Evolutionary conservation across 331 rosid genomes (phyloP).

Genomic region (Quercus tomentella): DNA sequence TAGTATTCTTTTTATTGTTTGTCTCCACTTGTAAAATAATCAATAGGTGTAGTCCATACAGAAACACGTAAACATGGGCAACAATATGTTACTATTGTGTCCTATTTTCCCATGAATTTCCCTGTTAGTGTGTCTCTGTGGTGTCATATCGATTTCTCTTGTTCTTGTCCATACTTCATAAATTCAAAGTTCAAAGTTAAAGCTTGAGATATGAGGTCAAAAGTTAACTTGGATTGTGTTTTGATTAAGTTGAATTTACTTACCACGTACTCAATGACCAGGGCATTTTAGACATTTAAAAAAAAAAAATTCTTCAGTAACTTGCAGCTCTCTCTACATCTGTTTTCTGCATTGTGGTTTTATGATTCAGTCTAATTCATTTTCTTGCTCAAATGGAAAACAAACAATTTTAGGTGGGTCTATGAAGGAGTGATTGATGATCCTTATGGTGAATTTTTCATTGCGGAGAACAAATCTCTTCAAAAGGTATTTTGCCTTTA

Average conservation of each 20-base stretch:
- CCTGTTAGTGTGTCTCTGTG: not conserved
- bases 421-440: conserved; percentile 97
- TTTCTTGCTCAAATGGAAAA: conserved; percentile 29
- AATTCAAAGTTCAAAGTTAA: not conserved
- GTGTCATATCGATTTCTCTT: not conserved
- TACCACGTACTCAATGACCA: not conserved
- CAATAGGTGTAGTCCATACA: not conserved
- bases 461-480: conserved; percentile 86
- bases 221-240: not conserved
- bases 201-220: not conserved
- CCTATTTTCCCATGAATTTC: not conserved
- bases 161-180: not conserved
- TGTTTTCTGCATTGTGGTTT: not conserved
- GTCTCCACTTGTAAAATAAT: not conserved
- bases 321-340: not conserved
- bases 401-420: conserved; percentile 71
- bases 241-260: not conserved
- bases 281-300: not conserved
- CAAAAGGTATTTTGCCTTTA: conserved; percentile 53
- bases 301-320: not conserved
- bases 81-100: not conserved
- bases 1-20: not conserved
- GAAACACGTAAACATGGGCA: not conserved
- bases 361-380: conserved; percentile 7
- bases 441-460: conserved; percentile 95